Percentiles rank a stretch among this genome's conserved stretches.
These are phyloP conservation scores for Crucibulum laeve DNA, from an alignment of 768 basidiomycete species.

Conservation along the genomic window DNA sequence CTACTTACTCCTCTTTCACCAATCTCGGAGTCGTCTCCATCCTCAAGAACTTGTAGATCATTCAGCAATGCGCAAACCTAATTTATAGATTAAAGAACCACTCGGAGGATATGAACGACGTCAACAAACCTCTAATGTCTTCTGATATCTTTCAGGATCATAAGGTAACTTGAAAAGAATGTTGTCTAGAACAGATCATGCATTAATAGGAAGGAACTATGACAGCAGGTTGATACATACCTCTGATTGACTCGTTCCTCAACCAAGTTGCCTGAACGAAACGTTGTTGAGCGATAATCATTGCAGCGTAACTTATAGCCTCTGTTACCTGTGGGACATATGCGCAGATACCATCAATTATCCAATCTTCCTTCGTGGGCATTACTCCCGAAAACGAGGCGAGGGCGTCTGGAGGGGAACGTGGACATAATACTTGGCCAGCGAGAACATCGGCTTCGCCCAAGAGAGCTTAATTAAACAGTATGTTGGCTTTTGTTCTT, in stretches of 20 bases:
- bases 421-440: background rate
- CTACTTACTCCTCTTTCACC: background rate
- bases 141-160: background rate
- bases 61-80: background rate
- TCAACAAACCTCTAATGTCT: background rate
- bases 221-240: background rate
- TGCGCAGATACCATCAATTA: background rate
- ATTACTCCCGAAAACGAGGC: background rate
- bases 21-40: background rate
- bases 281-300: no score
- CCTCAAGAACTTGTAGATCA: background rate
- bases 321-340: background rate
- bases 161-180: background rate
- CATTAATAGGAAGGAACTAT: no score
- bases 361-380: background rate
- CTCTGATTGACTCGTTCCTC: background rate
- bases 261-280: background rate
- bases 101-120: background rate
- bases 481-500: background rate
- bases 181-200: background rate
- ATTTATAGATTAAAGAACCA: background rate
- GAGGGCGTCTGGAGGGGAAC: background rate
- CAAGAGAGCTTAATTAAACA: background rate
- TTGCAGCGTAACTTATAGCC: no score
- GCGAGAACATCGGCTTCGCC: background rate